These are phyloP conservation scores for Fusarium nematophilum DNA, from an alignment of 2,329 filamentous ascomycete species.

Conservation along the genomic window DNA sequence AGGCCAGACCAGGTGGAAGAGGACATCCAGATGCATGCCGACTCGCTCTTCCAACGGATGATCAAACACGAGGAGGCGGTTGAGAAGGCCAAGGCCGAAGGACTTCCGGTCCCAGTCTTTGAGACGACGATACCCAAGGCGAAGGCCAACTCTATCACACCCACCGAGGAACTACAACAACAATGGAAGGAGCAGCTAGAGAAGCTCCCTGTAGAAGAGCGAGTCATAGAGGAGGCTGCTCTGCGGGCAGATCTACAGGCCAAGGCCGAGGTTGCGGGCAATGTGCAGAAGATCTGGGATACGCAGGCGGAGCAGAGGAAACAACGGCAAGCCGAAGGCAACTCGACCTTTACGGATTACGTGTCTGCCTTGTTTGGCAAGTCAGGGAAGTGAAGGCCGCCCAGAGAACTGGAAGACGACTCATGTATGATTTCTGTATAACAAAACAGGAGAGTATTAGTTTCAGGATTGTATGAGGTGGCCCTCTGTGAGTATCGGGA, in stretches of 20 bases:
- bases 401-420: neutral
- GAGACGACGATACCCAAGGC: constrained; percentile 63
- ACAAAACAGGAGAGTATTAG: constrained; percentile 2
- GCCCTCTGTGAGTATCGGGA: neutral
- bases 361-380: constrained; percentile 46
- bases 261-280: constrained; percentile 70
- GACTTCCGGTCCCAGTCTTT: constrained; percentile 68
- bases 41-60: constrained; percentile 89
- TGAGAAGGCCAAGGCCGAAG: constrained; percentile 74
- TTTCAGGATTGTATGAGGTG: neutral
- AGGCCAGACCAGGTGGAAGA: constrained; percentile 78
- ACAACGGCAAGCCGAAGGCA: constrained; percentile 51
- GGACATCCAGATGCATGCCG: constrained; percentile 94
- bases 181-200: constrained; percentile 66
- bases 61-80: constrained; percentile 81
- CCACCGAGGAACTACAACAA: constrained; percentile 61
- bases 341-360: constrained; percentile 47
- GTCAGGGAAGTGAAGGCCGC: constrained; percentile 39
- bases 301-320: constrained; percentile 66
- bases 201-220: constrained; percentile 67
- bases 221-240: constrained; percentile 71
- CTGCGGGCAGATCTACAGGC: constrained; percentile 71
- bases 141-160: constrained; percentile 38
- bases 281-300: constrained; percentile 56
- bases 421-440: constrained; percentile 37